These are phyloP conservation scores for Cladorrhinum samala DNA, from an alignment of 495 filamentous ascomycete genomes.

Conservation along the genomic window DNA sequence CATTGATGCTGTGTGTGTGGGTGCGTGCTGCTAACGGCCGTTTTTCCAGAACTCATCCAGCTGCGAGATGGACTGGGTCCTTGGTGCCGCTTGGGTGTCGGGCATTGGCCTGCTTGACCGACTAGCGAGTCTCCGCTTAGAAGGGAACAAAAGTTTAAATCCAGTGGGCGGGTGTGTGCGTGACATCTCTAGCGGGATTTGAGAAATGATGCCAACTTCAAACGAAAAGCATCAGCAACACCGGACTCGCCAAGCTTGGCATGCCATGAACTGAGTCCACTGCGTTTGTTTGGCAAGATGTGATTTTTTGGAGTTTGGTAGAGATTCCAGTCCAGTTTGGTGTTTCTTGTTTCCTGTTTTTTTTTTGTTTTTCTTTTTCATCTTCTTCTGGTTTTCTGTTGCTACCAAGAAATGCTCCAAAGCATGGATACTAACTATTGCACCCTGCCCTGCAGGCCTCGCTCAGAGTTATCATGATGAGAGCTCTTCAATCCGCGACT, in stretches of 20 bases:
- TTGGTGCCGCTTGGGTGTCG: no score
- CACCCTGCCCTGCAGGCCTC: not conserved
- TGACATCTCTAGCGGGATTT: not conserved
- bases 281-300: no score
- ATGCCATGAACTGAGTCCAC: not conserved
- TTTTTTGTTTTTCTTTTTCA: no score
- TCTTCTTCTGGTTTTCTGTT: not conserved
- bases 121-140: constrained; percentile 7
- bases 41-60: no score
- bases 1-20: no score
- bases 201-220: not conserved
- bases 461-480: no score
- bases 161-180: not conserved
- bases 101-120: not conserved
- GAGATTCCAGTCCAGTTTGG: not conserved
- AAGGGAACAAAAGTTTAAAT: constrained; percentile 2
- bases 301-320: no score
- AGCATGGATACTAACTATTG: no score
- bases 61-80: no score
- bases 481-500: no score
- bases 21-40: no score
- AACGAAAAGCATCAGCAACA: not conserved
- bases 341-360: constrained; percentile 1
- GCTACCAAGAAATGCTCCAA: no score
- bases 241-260: not conserved